Evolutionary conservation across 306 rosid species (phyloP).

Genomic region (Adenanthera pavonina): DNA sequence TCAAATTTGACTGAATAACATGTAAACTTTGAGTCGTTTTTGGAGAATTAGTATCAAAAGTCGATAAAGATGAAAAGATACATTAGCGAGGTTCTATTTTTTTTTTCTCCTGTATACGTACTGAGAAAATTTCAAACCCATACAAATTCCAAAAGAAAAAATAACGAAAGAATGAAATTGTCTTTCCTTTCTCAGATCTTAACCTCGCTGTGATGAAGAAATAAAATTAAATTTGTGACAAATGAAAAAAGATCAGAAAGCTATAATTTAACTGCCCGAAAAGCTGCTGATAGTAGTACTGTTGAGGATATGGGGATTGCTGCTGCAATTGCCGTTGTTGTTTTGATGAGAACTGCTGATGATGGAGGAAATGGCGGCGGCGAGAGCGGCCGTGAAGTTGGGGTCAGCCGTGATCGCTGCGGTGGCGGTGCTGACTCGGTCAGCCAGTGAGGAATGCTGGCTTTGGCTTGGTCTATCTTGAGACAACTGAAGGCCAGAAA

Average conservation of each 20-base stretch:
- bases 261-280: slow-evolving; percentile 57
- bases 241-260: background rate
- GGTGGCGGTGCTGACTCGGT: slow-evolving; percentile 69
- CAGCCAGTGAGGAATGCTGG: slow-evolving; percentile 59
- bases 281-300: slow-evolving; percentile 53
- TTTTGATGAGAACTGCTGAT: slow-evolving; percentile 62
- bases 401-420: slow-evolving; percentile 90
- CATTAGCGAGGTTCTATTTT: background rate
- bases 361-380: slow-evolving; percentile 93
- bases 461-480: slow-evolving; percentile 56
- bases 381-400: slow-evolving; percentile 84
- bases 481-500: slow-evolving; percentile 90
- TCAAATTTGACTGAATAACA: background rate
- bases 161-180: slow-evolving; percentile 49
- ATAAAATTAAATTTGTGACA: background rate
- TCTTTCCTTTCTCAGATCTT: background rate
- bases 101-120: slow-evolving; percentile 35
- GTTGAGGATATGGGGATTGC: slow-evolving; percentile 31
- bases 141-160: slow-evolving; percentile 51
- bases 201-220: background rate
- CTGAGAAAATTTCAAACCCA: slow-evolving; percentile 42
- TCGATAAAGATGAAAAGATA: background rate
- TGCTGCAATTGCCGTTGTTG: slow-evolving; percentile 20
- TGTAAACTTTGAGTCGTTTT: background rate
- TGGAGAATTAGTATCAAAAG: background rate